Evolutionary conservation across 2,329 filamentous ascomycete genomes (phyloP).

Genomic region (Calonectria montana): DNA sequence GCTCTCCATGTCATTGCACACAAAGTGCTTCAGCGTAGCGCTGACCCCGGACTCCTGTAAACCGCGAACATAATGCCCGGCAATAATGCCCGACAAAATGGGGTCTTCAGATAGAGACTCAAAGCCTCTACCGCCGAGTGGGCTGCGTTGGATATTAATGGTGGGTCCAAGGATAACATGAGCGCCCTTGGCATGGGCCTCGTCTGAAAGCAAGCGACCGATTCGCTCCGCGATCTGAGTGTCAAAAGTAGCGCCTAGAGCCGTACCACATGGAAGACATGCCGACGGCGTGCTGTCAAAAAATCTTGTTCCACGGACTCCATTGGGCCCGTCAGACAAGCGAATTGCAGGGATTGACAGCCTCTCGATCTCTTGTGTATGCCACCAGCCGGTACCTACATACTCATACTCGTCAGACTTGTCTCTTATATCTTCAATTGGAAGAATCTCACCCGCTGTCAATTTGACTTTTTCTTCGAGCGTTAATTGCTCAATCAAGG

Average conservation of each 20-base stretch:
- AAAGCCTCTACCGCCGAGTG: conserved; percentile 56
- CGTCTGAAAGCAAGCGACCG: conserved; percentile 28
- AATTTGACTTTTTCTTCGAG: conserved; percentile 30
- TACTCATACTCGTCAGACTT: neutral
- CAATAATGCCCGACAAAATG: conserved; percentile 54
- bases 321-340: conserved; percentile 35
- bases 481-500: conserved; percentile 26
- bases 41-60: conserved; percentile 12
- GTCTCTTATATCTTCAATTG: neutral
- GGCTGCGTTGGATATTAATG: conserved; percentile 57
- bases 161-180: conserved; percentile 77
- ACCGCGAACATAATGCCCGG: conserved; percentile 52
- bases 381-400: conserved; percentile 32
- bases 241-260: conserved; percentile 31
- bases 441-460: conserved; percentile 19
- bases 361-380: conserved; percentile 29
- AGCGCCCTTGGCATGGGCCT: conserved; percentile 67
- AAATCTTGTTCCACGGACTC: conserved; percentile 35
- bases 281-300: conserved; percentile 38
- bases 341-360: conserved; percentile 28
- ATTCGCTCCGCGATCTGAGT: conserved; percentile 18
- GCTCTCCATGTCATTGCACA: conserved; percentile 27
- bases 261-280: conserved; percentile 34
- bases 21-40: conserved; percentile 26
- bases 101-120: conserved; percentile 58